phyloP scores from a whole-genome alignment of 2,329 filamentous ascomycete species.

The Sporothrix curviconia region DNA sequence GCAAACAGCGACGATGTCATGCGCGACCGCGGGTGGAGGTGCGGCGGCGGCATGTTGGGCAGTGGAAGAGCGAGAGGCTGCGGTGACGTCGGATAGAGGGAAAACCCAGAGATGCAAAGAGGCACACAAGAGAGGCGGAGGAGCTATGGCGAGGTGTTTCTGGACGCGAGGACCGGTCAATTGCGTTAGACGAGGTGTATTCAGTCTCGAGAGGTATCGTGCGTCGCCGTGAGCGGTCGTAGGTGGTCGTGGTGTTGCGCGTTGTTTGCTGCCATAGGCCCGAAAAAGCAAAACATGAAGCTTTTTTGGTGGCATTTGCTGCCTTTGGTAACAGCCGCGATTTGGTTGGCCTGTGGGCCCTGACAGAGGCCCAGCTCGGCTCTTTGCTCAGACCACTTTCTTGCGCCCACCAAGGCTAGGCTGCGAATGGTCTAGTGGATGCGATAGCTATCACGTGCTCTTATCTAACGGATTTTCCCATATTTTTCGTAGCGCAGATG shows the following conservation, averaged over 20 bases:
- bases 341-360: conserved; percentile 14
- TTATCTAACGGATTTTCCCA: too few species aligned
- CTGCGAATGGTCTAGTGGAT: background rate
- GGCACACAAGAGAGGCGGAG: too few species aligned
- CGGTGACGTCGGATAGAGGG: background rate
- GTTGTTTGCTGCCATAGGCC: background rate
- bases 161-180: background rate
- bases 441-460: background rate
- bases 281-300: background rate
- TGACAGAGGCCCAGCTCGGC: background rate
- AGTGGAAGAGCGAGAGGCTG: background rate
- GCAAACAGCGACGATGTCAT: conserved; percentile 93
- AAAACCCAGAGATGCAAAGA: too few species aligned
- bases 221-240: too few species aligned
- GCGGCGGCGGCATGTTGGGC: conserved; percentile 67
- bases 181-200: background rate
- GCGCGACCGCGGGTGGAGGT: conserved; percentile 87
- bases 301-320: background rate
- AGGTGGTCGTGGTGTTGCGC: background rate
- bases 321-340: conserved; percentile 9
- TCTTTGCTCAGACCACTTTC: conserved; percentile 5
- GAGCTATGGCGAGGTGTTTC: background rate
- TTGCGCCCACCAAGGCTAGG: background rate
- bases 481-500: too few species aligned
- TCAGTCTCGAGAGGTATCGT: too few species aligned